Evolutionary conservation across 441 rosid genomes (phyloP), one percentile per base, ranked within the genome.

Genomic region (Populus hybrid): DNA sequence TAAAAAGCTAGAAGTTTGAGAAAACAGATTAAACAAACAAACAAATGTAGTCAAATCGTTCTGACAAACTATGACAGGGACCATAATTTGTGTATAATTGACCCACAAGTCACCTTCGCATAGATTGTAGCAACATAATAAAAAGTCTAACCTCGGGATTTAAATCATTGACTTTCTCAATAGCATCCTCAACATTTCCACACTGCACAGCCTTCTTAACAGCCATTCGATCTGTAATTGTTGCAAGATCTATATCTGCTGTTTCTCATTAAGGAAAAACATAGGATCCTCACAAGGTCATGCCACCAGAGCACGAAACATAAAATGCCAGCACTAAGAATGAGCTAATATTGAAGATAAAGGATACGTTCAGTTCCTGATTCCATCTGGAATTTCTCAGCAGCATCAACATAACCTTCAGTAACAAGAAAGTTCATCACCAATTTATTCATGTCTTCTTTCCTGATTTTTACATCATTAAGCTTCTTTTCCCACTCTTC

Each of bases 391-490:
- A 35, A 35, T 35, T 35, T 35, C 8, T 35, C 97, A 21, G 98
- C 97, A 69, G 93, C 99, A 75, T 95, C 99, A 28, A 94, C 98
- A 81, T 84, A 94, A 72, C 99, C 98, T 81, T 95, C 99, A 14
- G 97, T 94, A 40, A 94, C 98, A 75, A 95, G 93, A 80, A 92
- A 95, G 85, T 95, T 95, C 99, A 95, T 95, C 70, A 95, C 97
- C 85, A 95, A 83, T 80, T 87, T 92, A 82, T 91, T 92, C 98
- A 94, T 92, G 78, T 95, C 99, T 82, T 92, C 95, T 90, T 95
- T 94, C 84, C 92, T 89, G 75, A 91, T 90, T 83, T 86, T 89
- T 10, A 92, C 91, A 74, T 89, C 93, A 78, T 90, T 94, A 30
- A 95, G 92, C 83, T 88, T 95, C 90, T 88, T 95, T 74, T 94